Percentiles rank a stretch among this genome's conserved stretches.
phyloP scores from a whole-genome alignment of 2,329 filamentous ascomycete genomes.

The Leptographium flavum region DNA sequence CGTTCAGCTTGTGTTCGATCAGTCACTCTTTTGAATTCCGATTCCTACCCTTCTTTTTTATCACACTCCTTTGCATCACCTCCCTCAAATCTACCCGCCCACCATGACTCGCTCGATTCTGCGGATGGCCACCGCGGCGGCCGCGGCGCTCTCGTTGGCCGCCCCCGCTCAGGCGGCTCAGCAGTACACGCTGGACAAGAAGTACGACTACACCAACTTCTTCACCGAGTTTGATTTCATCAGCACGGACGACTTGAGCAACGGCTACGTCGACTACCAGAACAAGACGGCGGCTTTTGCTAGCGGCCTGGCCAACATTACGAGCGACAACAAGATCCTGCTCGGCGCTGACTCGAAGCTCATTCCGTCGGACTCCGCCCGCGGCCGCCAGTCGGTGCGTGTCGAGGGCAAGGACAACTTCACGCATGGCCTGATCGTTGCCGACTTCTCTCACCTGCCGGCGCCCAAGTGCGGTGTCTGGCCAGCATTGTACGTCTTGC shows the following conservation, averaged over 20 bases:
- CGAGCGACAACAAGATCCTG: conserved; percentile 20
- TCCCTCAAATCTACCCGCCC: conserved; percentile 1
- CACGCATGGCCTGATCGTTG: conserved; percentile 52
- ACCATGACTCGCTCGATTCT: conserved; percentile 11
- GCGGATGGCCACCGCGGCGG: conserved; percentile 16
- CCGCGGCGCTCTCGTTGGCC: conserved; percentile 11
- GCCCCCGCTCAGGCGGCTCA: conserved; percentile 9
- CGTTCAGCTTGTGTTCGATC: not conserved
- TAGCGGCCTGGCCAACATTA: conserved; percentile 22
- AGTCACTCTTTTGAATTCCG: not conserved
- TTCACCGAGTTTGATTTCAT: conserved; percentile 31
- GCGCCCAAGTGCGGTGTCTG: conserved; percentile 51
- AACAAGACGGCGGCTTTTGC: conserved; percentile 18
- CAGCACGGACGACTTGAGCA: conserved; percentile 46
- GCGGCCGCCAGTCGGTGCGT: conserved; percentile 43
- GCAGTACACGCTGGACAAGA: conserved; percentile 24
- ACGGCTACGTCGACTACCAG: conserved; percentile 48
- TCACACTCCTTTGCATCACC: conserved; percentile 6
- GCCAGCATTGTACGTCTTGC: conserved; percentile 46
- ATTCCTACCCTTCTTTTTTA: not conserved
- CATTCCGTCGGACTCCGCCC: conserved; percentile 4
- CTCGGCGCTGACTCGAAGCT: conserved; percentile 8
- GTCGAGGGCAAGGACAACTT: conserved; percentile 49
- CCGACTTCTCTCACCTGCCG: conserved; percentile 57
- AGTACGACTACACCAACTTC: conserved; percentile 29